phyloP scores from a whole-genome alignment of 1,139 yeast species.

The Hemisphaericaspora xylanilytica region DNA sequence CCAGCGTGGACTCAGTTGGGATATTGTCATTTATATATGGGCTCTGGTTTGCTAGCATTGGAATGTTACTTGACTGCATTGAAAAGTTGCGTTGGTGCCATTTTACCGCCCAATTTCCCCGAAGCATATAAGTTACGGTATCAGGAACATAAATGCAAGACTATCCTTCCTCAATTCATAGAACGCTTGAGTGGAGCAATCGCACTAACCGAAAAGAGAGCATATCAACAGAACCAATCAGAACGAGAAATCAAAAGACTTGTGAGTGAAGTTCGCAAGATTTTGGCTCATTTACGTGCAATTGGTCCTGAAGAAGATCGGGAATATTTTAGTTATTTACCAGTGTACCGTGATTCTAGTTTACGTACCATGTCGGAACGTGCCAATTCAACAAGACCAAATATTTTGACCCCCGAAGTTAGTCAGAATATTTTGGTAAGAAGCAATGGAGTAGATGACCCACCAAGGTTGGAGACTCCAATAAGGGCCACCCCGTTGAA shows the following conservation, averaged over 20 bases:
- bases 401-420: conserved; percentile 39
- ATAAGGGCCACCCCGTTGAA: neutral
- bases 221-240: conserved; percentile 36
- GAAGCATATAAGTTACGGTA: conserved; percentile 22
- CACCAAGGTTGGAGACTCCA: neutral
- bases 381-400: conserved; percentile 36
- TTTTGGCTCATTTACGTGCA: conserved; percentile 26
- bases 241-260: conserved; percentile 21
- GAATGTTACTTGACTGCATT: conserved; percentile 36
- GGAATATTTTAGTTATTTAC: conserved; percentile 29
- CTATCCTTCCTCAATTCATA: conserved; percentile 41
- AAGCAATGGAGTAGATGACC: conserved; percentile 13
- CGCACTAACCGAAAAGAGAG: conserved; percentile 39
- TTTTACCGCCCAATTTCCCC: conserved; percentile 24
- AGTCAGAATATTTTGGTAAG: conserved; percentile 37
- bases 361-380: conserved; percentile 31
- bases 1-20: conserved; percentile 50
- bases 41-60: conserved; percentile 33
- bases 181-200: conserved; percentile 37
- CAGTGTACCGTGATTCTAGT: conserved; percentile 24
- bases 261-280: conserved; percentile 29
- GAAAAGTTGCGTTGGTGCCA: conserved; percentile 30
- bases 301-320: conserved; percentile 27
- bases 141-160: conserved; percentile 19
- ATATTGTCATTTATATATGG: conserved; percentile 46